A percentile compares a stretch with the other conserved stretches of the same genome.
phyloP scores from a whole-genome alignment of 2,329 filamentous ascomycete species.

The Botrytis porri region DNA sequence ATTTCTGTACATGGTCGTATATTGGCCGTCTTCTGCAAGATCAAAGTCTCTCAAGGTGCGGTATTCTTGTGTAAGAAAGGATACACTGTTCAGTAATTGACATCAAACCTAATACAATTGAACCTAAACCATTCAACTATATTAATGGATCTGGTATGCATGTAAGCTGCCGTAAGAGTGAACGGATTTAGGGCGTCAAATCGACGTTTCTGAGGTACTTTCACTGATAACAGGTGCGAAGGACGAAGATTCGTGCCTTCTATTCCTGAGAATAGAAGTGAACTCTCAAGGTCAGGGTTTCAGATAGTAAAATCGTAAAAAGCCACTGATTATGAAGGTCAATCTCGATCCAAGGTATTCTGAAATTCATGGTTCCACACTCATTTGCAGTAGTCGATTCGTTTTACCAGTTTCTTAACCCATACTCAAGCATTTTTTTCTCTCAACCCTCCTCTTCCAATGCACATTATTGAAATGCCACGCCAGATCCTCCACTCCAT shows the following conservation, averaged over 20 bases:
- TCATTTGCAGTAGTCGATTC: neutral
- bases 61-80: neutral
- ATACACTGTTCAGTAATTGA: neutral
- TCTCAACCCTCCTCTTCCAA: slow-evolving; percentile 16
- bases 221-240: neutral
- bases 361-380: neutral
- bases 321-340: neutral
- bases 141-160: neutral
- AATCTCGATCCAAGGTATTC: neutral
- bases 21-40: neutral
- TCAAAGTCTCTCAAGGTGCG: neutral
- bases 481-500: slow-evolving; percentile 2
- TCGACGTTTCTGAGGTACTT: neutral
- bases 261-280: neutral
- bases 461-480: slow-evolving; percentile 17
- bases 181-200: neutral
- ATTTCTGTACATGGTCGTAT: neutral
- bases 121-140: neutral
- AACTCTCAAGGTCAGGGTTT: neutral
- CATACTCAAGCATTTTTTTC: slow-evolving; percentile 7
- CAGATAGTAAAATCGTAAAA: no score
- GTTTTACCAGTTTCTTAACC: neutral
- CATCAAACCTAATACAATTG: neutral
- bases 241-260: neutral
- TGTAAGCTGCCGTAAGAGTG: neutral